Evolutionary conservation across 2,329 filamentous ascomycete species (phyloP).

Genomic region (Fusarium sp.): DNA sequence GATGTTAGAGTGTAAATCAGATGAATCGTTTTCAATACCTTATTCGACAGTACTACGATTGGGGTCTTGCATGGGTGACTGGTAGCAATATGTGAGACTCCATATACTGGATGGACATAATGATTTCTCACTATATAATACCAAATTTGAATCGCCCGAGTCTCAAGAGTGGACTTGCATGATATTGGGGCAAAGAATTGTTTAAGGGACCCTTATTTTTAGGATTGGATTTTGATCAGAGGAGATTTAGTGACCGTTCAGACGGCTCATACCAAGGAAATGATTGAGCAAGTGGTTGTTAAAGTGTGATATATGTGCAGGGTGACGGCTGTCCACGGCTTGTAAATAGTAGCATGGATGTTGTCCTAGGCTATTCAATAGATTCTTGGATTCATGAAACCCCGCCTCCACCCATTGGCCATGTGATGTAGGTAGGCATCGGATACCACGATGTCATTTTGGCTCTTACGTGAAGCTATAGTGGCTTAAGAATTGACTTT

Average conservation of each 20-base stretch:
- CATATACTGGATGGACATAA: background rate
- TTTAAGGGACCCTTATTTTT: background rate
- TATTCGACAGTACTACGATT: conserved; percentile 40
- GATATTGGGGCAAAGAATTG: background rate
- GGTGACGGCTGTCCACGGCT: background rate
- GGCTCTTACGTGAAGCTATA: background rate
- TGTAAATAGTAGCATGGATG: background rate
- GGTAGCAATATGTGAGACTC: conserved; percentile 10
- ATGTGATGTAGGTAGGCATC: background rate
- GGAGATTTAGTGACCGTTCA: background rate
- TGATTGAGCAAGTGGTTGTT: background rate
- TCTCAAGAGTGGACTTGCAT: background rate
- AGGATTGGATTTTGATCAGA: background rate
- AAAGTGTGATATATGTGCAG: background rate
- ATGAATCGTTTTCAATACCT: conserved; percentile 57
- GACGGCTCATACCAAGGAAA: background rate
- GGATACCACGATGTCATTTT: background rate
- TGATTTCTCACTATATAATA: background rate
- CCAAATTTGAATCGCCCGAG: background rate
- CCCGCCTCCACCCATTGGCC: background rate
- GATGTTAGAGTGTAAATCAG: conserved; percentile 64
- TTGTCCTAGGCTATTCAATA: background rate
- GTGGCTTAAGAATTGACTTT: too few species aligned
- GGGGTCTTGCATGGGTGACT: conserved; percentile 4
- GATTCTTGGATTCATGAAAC: background rate